Conservation (phyloP, 305 asterid genomes). For the Coffea humblotiana region DNA sequence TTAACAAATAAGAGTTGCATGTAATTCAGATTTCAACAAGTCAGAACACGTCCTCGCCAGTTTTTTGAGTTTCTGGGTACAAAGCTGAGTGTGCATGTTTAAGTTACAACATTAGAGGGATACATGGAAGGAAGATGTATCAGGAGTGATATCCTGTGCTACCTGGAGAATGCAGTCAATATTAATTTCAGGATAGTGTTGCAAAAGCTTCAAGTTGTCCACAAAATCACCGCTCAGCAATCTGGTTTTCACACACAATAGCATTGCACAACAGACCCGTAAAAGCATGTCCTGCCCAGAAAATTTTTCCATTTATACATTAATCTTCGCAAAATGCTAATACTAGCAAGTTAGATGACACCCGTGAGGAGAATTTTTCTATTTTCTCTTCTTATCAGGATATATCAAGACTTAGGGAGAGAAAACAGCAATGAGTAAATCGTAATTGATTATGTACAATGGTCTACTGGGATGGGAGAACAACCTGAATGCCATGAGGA, state of each 20-base stretch:
- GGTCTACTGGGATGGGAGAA: neutral
- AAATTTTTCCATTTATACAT: neutral
- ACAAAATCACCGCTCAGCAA: constrained; percentile 22
- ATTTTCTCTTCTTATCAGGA: neutral
- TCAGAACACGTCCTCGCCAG: neutral
- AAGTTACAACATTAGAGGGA: neutral
- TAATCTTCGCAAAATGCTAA: too few relatives aligned
- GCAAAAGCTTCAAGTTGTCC: constrained; percentile 18
- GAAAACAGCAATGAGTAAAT: too few relatives aligned
- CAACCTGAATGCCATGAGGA: constrained; percentile 25
- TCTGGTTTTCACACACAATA: constrained; percentile 21
- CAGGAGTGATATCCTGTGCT: constrained; percentile 12
- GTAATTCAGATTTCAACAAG: neutral
- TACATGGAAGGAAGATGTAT: constrained; percentile 2
- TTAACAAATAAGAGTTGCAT: too few relatives aligned
- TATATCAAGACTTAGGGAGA: neutral
- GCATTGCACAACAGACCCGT: constrained; percentile 30
- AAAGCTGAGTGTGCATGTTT: neutral
- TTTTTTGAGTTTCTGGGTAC: neutral
- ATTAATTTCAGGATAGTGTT: constrained; percentile 17
- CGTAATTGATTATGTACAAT: neutral
- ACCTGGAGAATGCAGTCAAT: constrained; percentile 12
- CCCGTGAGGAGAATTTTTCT: neutral
- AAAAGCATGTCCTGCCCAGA: constrained; percentile 26
- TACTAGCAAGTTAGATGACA: neutral